Percentiles rank a stretch among this genome's conserved stretches.
phyloP scores from a whole-genome alignment of 2,329 filamentous ascomycete species.

The Talaromyces sp. region DNA sequence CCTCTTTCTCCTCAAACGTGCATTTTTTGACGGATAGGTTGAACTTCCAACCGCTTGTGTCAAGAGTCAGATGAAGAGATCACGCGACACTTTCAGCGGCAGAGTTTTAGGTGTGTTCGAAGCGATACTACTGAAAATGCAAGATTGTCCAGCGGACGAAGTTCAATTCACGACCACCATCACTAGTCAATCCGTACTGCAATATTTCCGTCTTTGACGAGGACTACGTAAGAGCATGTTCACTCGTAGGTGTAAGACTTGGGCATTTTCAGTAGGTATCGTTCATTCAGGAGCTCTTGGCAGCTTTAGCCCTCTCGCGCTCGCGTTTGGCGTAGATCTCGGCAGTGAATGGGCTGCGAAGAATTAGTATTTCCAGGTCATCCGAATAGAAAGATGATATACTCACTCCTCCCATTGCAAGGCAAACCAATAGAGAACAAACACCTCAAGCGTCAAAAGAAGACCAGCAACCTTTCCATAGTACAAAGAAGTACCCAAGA shows the following conservation, averaged over 20 bases:
- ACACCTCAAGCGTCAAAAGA: constrained; percentile 70
- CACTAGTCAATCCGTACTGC: not conserved
- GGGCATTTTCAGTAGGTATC: not conserved
- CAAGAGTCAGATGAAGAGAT: not conserved
- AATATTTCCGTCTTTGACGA: not conserved
- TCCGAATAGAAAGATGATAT: constrained; percentile 10
- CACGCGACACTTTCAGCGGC: not conserved
- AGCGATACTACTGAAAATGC: not conserved
- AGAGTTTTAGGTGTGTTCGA: not conserved
- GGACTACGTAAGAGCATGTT: not conserved
- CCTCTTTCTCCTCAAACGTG: not conserved
- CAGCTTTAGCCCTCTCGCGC: constrained; percentile 39
- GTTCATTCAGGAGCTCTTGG: constrained; percentile 34
- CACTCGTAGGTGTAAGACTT: not conserved
- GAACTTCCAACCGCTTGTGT: not conserved
- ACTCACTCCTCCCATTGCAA: constrained; percentile 76
- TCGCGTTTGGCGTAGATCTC: constrained; percentile 80
- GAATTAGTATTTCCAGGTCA: constrained; percentile 1
- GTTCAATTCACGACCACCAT: not conserved
- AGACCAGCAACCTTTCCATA: constrained; percentile 85
- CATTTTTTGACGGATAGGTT: not conserved
- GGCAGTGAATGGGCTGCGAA: constrained; percentile 73
- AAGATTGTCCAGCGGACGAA: not conserved
- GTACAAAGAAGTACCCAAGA: constrained; percentile 79
- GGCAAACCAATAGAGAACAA: constrained; percentile 74